Evolutionary conservation across 176 grass and related monocot species (phyloP), one percentile per base, ranked within the genome.

Genomic region (Poa annua): DNA sequence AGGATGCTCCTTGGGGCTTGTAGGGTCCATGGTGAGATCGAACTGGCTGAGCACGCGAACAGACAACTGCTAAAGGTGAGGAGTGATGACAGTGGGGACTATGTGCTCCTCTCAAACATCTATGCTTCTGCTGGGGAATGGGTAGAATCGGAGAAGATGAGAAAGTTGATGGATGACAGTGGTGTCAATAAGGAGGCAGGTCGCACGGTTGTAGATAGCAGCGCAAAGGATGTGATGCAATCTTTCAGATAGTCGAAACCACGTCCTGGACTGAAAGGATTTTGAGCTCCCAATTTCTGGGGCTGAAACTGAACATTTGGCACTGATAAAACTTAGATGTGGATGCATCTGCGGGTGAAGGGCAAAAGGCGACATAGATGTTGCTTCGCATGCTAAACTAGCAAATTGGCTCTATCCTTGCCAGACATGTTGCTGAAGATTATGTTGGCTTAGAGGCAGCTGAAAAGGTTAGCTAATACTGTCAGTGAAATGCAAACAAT

Each of bases 121-220:
- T 95, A 98, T 88, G 90, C 92, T 79, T 94, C 90, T 20, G 82
- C 85, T 59, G 92, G 92, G 44, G 92, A 94, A 76, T 97, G 95
- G 95, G 5, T 68, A 8, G 84, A 87, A 13, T 92, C 82, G 2
- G 86, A 88, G 88, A 89, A 89, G 36, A 86, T 91, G 90, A 94
- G 95, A 80, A 92, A 90, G 33, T 81, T 95, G 71, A 98, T 98
- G 95, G 92, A 95, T 69, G 83, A 91, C 60, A 91, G 82, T 83
- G 88, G 92, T 80, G 85, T 95, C 59, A 81, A 74, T 79, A 98
- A 98, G 72, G 87, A 91, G 85, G 92, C 85, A 78, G 92, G 92
- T 15, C 26, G 11, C 32, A 64, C 90, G 64, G 77, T 91, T 49
- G 67, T 95, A 34, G 90, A 90, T 73, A 71, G 39, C 51, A 75